Conservation (phyloP, 2,329 filamentous ascomycete species). For the Emmonsia crescens region DNA sequence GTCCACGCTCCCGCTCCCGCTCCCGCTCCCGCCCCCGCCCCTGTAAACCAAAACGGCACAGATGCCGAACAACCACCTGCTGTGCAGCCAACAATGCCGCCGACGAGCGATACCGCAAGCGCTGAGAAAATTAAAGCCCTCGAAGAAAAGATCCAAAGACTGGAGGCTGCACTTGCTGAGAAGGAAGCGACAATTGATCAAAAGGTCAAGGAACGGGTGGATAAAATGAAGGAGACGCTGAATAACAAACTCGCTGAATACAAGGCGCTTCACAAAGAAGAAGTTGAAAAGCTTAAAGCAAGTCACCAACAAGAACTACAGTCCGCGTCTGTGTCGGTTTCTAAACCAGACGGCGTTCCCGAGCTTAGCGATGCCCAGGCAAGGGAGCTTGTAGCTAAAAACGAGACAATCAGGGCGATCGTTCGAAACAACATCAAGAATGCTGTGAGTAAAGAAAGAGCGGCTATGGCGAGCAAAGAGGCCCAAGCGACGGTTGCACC, state of each 20-base stretch:
- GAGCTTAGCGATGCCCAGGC: conserved; percentile 41
- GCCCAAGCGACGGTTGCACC: conserved; percentile 14
- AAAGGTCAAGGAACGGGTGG: conserved; percentile 37
- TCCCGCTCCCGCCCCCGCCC: conserved; percentile 23
- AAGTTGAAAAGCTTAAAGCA: conserved; percentile 38
- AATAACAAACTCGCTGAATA: conserved; percentile 57
- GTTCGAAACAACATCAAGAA: conserved; percentile 48
- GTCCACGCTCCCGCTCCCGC: conserved; percentile 23
- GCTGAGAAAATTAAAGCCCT: conserved; percentile 51
- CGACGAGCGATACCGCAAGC: conserved; percentile 20
- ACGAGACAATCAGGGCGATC: conserved; percentile 39
- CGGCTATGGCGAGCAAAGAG: conserved; percentile 16
- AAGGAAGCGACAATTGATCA: conserved; percentile 42
- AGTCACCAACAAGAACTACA: conserved; percentile 37
- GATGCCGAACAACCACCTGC: conserved; percentile 23
- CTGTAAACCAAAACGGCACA: conserved; percentile 46
- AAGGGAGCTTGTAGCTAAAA: conserved; percentile 40
- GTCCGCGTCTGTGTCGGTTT: conserved; percentile 15
- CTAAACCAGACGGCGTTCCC: conserved; percentile 25
- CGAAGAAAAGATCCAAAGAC: conserved; percentile 47
- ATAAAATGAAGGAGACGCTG: conserved; percentile 55
- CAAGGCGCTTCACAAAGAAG: conserved; percentile 39
- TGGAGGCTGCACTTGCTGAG: conserved; percentile 43
- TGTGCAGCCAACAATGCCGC: conserved; percentile 15
- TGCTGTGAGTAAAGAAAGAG: conserved; percentile 30